Base-by-base conservation (phyloP, 129 eudicot genomes). In the Deinandra increscens region DNA sequence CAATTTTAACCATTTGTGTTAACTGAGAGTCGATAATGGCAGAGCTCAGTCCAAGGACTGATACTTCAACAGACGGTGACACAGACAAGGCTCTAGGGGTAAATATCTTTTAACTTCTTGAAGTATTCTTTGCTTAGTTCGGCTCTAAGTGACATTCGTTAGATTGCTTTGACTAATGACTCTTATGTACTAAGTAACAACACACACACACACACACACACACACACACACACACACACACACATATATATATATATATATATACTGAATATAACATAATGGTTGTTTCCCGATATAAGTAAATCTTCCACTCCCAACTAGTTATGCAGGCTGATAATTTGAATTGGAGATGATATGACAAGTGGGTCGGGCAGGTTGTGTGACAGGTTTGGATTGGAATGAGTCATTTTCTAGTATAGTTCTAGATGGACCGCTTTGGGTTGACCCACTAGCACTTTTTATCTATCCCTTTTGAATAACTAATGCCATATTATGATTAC, bases 41-140 rank as follows among this genome's bases (percentile, higher is more conserved):
- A 31, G 85, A 81, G 18, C 84, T 78, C 79, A 86, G 96, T 74
- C 81, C 87, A 46, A 84, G 79, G 84, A 84, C 92, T 53, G 86
- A 82, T 85, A 64, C 80, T 71, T 84, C 96, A 9, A 85, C 89
- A 15, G 96, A 88, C 60, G 96, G 85, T 7, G 91, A 86, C 64
- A 88, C 96, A 72, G 84, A 80, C 64, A 74, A 79, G 70, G 79
- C 80, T 43, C 31, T 77, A 55, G 75, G 78, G 72, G 82, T 82
- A 59, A 73, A 50, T 15, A 23, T 66, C 26, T 26, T 72, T 13
- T 55, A 51, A 64, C 70, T 61, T 33, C 43, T 68, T 38, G 0
- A 55, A 73, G 37, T 50, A 43, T n/a, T 65, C 31, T 14, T 34
- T 73, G 41, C 19, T n/a, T 55, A 34, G 14, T 5, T 18, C 6